These are phyloP conservation scores for Chlorella sp. DNA, from an alignment of 139 green algal species.

Conservation along the genomic window DNA sequence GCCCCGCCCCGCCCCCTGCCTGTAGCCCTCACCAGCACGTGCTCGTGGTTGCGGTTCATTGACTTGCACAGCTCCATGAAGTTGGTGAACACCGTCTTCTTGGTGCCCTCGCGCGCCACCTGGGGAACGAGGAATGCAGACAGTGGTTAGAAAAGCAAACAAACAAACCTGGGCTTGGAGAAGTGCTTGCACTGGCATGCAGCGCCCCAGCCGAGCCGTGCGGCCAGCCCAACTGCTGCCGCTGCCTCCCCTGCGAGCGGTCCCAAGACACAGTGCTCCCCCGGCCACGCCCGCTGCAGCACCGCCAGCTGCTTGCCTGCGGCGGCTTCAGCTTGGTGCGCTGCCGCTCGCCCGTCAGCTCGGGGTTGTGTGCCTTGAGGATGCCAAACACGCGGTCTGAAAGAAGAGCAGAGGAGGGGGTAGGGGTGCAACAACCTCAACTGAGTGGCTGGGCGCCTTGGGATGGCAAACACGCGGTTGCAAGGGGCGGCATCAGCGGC, in stretches of 20 bases:
- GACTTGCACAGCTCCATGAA: constrained; percentile 98
- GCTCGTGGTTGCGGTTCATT: constrained; percentile 85
- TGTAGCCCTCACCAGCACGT: constrained; percentile 61
- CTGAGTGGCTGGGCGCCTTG: neutral
- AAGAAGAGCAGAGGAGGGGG: neutral
- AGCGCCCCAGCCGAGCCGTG: too few species aligned
- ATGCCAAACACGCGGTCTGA: constrained; percentile 97
- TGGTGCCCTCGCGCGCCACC: constrained; percentile 98
- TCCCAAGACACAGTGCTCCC: too few species aligned
- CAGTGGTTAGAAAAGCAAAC: too few species aligned
- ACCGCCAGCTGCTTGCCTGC: constrained; percentile 61
- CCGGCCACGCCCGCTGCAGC: too few species aligned
- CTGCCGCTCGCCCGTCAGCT: constrained; percentile 95
- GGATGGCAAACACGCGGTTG: constrained; percentile 96
- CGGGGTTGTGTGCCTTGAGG: constrained; percentile 95
- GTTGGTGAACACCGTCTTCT: constrained; percentile 99
- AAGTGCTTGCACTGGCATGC: too few species aligned
- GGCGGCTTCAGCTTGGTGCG: constrained; percentile 98
- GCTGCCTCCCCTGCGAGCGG: too few species aligned
- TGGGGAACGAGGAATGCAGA: constrained; percentile 33
- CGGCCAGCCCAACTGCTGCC: too few species aligned
- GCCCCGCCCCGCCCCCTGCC: too few species aligned
- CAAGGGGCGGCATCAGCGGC: too few species aligned
- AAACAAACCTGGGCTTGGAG: too few species aligned
- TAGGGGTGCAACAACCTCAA: too few species aligned